Conservation (phyloP, 257 asterid genomes). For the Cynanchum wilfordii region DNA sequence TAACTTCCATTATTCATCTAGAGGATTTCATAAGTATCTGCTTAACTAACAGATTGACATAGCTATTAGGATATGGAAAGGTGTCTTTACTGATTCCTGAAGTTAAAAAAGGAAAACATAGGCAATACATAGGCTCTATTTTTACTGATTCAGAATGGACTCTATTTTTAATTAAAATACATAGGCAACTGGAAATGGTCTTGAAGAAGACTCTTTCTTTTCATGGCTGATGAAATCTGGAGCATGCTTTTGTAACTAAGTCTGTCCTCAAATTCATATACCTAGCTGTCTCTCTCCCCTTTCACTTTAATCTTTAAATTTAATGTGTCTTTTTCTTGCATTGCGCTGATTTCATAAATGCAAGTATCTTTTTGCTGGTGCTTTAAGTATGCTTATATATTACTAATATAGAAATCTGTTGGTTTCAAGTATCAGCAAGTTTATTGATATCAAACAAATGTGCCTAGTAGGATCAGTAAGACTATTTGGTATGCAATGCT, state of each 20-base stretch:
- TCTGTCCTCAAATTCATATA: not conserved
- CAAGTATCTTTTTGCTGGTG: not conserved
- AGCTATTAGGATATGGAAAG: not conserved
- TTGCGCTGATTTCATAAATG: not conserved
- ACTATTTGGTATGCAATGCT: not conserved
- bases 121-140: too few species aligned
- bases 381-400: not conserved
- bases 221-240: too few species aligned
- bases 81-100: not conserved
- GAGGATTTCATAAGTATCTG: not conserved
- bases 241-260: not conserved
- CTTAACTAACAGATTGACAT: not conserved
- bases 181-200: not conserved
- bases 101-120: not conserved
- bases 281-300: not conserved
- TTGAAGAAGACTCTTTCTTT: not conserved
- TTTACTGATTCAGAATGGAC: too few species aligned
- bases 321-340: not conserved
- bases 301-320: not conserved
- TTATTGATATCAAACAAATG: not conserved
- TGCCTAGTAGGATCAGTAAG: not conserved
- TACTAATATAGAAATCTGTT: not conserved
- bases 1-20: not conserved
- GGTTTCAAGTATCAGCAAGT: not conserved
- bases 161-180: too few species aligned